phyloP scores from a whole-genome alignment of 2,329 filamentous ascomycete species.

The Colletotrichum theobromicola region DNA sequence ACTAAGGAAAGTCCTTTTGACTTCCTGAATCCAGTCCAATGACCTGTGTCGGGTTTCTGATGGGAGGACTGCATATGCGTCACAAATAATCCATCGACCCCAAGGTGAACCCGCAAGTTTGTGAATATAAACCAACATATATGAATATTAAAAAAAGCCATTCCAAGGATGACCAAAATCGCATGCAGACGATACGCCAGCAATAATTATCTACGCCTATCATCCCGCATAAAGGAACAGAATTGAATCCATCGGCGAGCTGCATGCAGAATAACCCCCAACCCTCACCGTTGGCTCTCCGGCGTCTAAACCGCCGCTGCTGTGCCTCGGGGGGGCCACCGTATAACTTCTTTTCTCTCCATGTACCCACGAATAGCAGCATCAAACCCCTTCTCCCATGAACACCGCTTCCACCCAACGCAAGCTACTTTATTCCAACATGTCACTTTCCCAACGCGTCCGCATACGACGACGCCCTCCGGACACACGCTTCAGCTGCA shows the following conservation, averaged over 20 bases:
- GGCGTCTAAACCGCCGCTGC: not conserved
- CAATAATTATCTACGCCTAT: not conserved
- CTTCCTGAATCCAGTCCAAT: not conserved
- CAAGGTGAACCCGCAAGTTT: not conserved
- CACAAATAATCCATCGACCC: not conserved
- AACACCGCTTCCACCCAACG: not conserved
- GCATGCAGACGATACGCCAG: not conserved
- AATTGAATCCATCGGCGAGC: not conserved
- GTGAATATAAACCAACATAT: not conserved
- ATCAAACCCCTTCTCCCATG: not conserved
- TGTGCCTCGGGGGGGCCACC: not conserved
- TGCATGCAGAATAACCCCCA: not conserved
- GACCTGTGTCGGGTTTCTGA: not conserved
- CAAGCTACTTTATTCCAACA: not conserved
- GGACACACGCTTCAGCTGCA: not conserved
- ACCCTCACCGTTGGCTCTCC: not conserved
- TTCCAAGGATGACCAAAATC: not conserved
- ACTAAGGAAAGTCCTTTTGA: accelerated
- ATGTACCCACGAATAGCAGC: not conserved
- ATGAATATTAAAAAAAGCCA: not conserved
- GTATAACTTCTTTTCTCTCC: not conserved
- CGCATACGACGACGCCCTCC: not conserved
- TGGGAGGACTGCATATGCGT: not conserved
- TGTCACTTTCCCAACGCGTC: not conserved
- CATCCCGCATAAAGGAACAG: not conserved